Evolutionary conservation across 2,329 filamentous ascomycete genomes (phyloP), one percentile per base, ranked within the genome.

Genomic region (Calonectria henricotiae): DNA sequence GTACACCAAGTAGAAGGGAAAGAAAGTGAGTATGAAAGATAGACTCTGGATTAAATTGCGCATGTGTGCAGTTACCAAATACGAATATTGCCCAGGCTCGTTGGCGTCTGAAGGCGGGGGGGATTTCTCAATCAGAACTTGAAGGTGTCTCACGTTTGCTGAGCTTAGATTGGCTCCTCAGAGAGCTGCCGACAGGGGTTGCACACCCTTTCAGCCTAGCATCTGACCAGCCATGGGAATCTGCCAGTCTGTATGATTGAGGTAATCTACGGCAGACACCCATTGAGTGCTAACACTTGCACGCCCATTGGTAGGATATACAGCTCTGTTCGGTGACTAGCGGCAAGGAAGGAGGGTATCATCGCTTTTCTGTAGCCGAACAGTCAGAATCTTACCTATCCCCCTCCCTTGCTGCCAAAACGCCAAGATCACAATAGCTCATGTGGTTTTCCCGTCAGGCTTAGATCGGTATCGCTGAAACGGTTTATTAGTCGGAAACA

Each of bases 151-250:
- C 23, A 12, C 25, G 23, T 49, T 32, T 30, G 15, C 25, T 12
- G 20, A 15, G 46, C 25, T 49, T 25, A 23, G 46, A 13, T 15
- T 49, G 23, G 46, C 46, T 49, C 60, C 30, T 54, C 9, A 13
- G n/a, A 37, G 23, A 55, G 15, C 13, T 49, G 44, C 64, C 61
- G 32, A 44, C 64, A 67, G 54, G 64, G 64, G 64, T 35, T 61
- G 11, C 37, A 37, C 64, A 61, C 54, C 54, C 25, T 51, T 37
- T 35, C n/a, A 20, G 37, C 47, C 47, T 37, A 25, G 13, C 30
- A 5, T 55, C 62, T 65, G 62, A 55, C 44, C 47, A 55, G 37
- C 55, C 23, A 35, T 17, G n/a, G n/a, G 39, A 65, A 35, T 13
- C 4, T n/a, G 39, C n/a, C 37, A 43, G 23, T 60, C 17, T 60